Base-by-base conservation (phyloP, 2,329 filamentous ascomycete species). In the Nannizzia gypsea region DNA sequence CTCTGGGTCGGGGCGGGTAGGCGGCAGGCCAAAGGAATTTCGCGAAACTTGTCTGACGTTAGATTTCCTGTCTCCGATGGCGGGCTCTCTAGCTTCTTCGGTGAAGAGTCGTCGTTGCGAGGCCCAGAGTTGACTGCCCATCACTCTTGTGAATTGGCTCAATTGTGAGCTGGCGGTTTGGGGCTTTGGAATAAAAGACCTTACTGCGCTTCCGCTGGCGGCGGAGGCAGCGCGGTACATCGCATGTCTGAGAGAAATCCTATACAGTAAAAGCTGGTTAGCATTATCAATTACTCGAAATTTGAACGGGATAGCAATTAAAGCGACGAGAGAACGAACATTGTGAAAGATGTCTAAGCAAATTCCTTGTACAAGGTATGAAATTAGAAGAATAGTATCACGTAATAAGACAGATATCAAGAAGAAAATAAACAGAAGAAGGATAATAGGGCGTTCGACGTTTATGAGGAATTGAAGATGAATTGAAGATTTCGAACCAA, bases 241-340 rank as follows among this genome's bases (percentile, higher is more conserved):
- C 6, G 59, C 59, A 52, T 63, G 61, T 59, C 61, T 61, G 31
- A 63, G 59, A 36, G 61, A 63, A 58, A 63, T 55, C 61, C 61
- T 63, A 48, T 56, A 40, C 26, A 54, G n/a, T 9, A 54, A 15
- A 3, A 20, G 26, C 15, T 9, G 8, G 11, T 54, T 54, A 54
- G 50, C 50, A 54, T 54, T 17, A 3, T 28, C 44, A 50, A 50
- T 50, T 9, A 20, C 44, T 50, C 9, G 11, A 28, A 50, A 50
- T 40, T 20, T 38, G 11, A n/a, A n/a, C n/a, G n/a, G 44, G 44
- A 15, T 3, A 24, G 9, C 4, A 24, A 50, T 13, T 1, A 22
- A 15, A 50, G 3, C 0, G 26, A 22, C 3, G 6, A 24, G n/a
- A 17, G 42, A n/a, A 44, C 59, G 28, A 26, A 60, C 59, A 60